Evolutionary conservation across 192 early-diverging fungal species (phyloP).

Genomic region (Coemansia sp.): DNA sequence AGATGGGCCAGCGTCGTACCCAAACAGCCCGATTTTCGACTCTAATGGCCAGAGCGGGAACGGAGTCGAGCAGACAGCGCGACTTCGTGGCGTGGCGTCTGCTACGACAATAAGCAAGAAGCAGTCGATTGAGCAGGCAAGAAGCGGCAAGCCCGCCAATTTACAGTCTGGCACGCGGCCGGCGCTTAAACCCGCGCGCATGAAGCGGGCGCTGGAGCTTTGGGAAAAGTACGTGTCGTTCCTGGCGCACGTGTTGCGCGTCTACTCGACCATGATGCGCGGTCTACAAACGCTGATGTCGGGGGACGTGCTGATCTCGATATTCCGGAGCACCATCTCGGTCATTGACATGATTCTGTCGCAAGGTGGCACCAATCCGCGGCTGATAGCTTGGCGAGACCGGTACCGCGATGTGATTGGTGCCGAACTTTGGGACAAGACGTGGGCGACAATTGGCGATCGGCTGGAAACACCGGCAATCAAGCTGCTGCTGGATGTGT

Average conservation of each 20-base stretch:
- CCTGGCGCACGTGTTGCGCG: conserved; percentile 26
- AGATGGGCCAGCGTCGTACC: background rate
- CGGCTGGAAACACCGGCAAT: conserved; percentile 35
- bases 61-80: background rate
- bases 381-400: conserved; percentile 15
- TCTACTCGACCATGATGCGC: conserved; percentile 36
- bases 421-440: conserved; percentile 37
- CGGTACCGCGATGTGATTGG: conserved; percentile 27
- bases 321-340: conserved; percentile 10
- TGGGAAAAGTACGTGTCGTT: conserved; percentile 41
- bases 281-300: conserved; percentile 7
- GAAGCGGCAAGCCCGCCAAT: background rate
- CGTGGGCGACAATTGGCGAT: conserved; percentile 45
- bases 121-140: background rate
- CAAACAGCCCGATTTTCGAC: background rate
- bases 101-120: background rate
- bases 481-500: conserved; percentile 39
- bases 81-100: background rate
- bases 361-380: conserved; percentile 36
- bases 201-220: conserved; percentile 9
- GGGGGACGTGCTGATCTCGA: background rate
- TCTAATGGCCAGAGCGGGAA: background rate
- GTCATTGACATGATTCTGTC: conserved; percentile 46
- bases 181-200: conserved; percentile 3
- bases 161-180: background rate